phyloP scores from a whole-genome alignment of 2,329 filamentous ascomycete genomes.

The Phialophora macrospora region DNA sequence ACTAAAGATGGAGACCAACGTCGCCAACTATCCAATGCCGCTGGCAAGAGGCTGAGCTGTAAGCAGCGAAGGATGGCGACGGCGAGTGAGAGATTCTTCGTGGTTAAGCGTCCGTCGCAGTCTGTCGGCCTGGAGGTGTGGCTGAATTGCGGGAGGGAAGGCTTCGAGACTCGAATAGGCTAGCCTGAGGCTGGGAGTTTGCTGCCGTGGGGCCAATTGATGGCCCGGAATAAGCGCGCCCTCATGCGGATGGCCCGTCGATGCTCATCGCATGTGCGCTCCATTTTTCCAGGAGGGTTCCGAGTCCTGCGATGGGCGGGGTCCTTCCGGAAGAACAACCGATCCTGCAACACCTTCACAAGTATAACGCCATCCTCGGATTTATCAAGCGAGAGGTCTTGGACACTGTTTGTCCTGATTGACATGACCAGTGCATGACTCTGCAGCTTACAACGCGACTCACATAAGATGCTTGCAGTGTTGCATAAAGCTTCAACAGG shows the following conservation, averaged over 20 bases:
- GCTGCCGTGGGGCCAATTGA: conserved; percentile 11
- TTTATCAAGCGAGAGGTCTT: neutral
- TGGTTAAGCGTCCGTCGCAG: conserved; percentile 3
- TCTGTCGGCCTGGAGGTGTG: conserved; percentile 8
- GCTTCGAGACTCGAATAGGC: conserved; percentile 3
- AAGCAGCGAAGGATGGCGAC: conserved; percentile 8
- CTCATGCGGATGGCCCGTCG: neutral
- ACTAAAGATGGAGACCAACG: neutral
- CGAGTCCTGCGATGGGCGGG: neutral
- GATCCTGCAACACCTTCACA: neutral
- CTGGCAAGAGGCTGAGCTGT: neutral
- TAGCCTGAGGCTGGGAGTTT: neutral
- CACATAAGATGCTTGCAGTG: conserved; percentile 16
- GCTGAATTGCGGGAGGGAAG: conserved; percentile 13
- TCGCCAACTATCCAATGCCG: neutral
- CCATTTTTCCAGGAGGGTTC: no score
- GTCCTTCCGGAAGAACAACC: neutral
- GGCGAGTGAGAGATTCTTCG: conserved; percentile 11
- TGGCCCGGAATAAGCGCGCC: conserved; percentile 15
- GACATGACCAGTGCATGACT: neutral
- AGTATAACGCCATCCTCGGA: neutral
- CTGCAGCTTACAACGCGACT: conserved; percentile 10
- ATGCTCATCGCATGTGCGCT: neutral
- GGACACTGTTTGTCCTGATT: neutral
- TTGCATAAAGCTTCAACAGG: neutral